Evolutionary conservation across 2,329 filamentous ascomycete genomes (phyloP).

Genomic region (Stachybotrys chlorohalonatus): DNA sequence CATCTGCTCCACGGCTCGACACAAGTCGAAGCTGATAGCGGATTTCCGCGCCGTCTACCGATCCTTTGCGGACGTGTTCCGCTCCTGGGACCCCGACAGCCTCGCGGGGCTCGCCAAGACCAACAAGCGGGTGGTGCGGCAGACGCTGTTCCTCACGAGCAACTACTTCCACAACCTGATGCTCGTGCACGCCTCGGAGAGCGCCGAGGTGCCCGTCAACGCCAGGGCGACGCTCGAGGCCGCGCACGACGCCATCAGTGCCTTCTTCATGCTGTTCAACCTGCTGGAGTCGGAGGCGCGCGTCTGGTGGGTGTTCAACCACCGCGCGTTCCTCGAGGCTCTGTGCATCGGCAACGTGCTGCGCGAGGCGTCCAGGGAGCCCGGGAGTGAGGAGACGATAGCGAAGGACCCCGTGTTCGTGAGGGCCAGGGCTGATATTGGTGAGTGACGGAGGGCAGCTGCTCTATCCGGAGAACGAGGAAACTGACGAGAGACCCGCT

Average conservation of each 20-base stretch:
- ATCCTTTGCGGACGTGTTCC: slow-evolving; percentile 63
- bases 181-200: slow-evolving; percentile 66
- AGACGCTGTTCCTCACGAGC: slow-evolving; percentile 70
- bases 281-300: slow-evolving; percentile 62
- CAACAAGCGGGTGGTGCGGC: slow-evolving; percentile 59
- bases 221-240: slow-evolving; percentile 63
- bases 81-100: slow-evolving; percentile 54
- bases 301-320: slow-evolving; percentile 82
- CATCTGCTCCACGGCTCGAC: slow-evolving; percentile 57
- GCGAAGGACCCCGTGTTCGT: slow-evolving; percentile 48
- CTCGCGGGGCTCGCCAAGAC: slow-evolving; percentile 46
- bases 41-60: slow-evolving; percentile 64
- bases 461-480: not conserved
- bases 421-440: slow-evolving; percentile 51
- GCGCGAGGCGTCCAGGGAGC: slow-evolving; percentile 38
- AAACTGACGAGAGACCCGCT: slow-evolving; percentile 1
- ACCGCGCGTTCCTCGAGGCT: slow-evolving; percentile 70
- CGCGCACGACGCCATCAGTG: slow-evolving; percentile 62
- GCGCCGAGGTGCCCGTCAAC: slow-evolving; percentile 54
- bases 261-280: slow-evolving; percentile 65
- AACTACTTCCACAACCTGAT: slow-evolving; percentile 80
- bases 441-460: slow-evolving; percentile 28
- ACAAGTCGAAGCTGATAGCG: slow-evolving; percentile 61
- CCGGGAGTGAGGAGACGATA: slow-evolving; percentile 34
- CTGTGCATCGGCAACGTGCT: slow-evolving; percentile 56